Evolutionary conservation across 768 basidiomycete species (phyloP).

Genomic region (Lepiota subincarnata): DNA sequence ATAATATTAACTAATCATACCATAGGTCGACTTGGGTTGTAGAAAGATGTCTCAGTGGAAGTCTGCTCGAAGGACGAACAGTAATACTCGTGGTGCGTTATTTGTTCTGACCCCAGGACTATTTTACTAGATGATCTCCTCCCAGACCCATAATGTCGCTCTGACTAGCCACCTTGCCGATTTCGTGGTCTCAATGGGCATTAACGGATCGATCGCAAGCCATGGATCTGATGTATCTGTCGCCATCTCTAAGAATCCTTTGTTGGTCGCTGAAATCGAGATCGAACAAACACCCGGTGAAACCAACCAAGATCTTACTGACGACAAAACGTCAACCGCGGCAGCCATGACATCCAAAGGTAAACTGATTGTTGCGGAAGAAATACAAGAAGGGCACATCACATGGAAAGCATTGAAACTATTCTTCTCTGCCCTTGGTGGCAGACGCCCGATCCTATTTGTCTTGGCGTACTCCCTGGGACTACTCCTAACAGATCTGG

Average conservation of each 20-base stretch:
- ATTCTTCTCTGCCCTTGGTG: slow-evolving; percentile 30
- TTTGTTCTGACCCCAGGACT: not conserved
- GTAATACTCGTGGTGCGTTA: slow-evolving; percentile 69
- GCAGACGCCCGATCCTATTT: slow-evolving; percentile 26
- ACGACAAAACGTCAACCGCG: slow-evolving; percentile 14
- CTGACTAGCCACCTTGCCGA: slow-evolving; percentile 50
- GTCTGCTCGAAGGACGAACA: slow-evolving; percentile 74
- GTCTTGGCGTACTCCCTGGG: slow-evolving; percentile 22
- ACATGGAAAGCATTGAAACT: slow-evolving; percentile 42
- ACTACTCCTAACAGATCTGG: slow-evolving; percentile 20
- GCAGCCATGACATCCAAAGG: slow-evolving; percentile 30
- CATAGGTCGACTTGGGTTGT: slow-evolving; percentile 83
- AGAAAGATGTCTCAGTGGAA: slow-evolving; percentile 73
- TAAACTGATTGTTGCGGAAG: slow-evolving; percentile 59
- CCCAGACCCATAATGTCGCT: slow-evolving; percentile 47
- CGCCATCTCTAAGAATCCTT: slow-evolving; percentile 36
- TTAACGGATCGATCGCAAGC: slow-evolving; percentile 45
- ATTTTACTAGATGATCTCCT: not conserved
- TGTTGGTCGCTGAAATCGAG: slow-evolving; percentile 26
- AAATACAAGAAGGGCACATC: slow-evolving; percentile 53
- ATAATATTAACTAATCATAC: not conserved
- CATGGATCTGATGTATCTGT: slow-evolving; percentile 48
- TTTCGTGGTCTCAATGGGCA: slow-evolving; percentile 51
- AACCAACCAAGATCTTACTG: slow-evolving; percentile 22
- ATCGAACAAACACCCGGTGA: slow-evolving; percentile 21